Conservation (phyloP, 176 grass and related monocot species). For the Thinopyrum elongatum region DNA sequence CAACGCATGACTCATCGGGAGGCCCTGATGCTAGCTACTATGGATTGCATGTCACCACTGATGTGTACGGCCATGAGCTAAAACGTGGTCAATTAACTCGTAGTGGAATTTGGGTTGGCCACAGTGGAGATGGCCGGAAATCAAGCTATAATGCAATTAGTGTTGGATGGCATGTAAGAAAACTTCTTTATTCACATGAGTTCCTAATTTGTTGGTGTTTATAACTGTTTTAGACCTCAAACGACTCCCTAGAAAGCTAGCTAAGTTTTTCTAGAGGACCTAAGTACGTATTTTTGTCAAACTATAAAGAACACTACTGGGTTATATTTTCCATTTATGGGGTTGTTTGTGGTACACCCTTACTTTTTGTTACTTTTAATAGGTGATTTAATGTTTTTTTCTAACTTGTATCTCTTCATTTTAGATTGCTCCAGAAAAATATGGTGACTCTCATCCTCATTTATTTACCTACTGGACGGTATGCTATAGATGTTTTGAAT, state of each 20-base stretch:
- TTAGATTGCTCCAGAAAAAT: not conserved
- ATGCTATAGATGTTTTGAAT: not conserved
- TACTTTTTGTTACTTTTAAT: not conserved
- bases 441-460: conserved; percentile 3
- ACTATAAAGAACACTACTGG: not conserved
- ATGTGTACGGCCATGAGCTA: not conserved
- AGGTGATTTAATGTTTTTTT: not conserved
- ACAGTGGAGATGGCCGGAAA: not conserved
- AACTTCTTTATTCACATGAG: not conserved
- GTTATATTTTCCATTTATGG: not conserved
- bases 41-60: not conserved
- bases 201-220: not conserved
- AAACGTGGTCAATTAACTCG: not conserved
- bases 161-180: not conserved
- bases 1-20: not conserved
- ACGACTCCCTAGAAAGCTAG: not conserved
- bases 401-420: not conserved
- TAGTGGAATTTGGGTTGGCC: not conserved
- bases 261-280: no score
- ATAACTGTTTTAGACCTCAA: not conserved
- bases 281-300: not conserved
- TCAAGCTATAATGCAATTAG: not conserved
- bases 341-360: not conserved
- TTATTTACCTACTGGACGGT: not conserved
- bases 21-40: not conserved